These are phyloP conservation scores for Fusarium sp. DNA, from an alignment of 2,329 filamentous ascomycete species.

Conservation along the genomic window DNA sequence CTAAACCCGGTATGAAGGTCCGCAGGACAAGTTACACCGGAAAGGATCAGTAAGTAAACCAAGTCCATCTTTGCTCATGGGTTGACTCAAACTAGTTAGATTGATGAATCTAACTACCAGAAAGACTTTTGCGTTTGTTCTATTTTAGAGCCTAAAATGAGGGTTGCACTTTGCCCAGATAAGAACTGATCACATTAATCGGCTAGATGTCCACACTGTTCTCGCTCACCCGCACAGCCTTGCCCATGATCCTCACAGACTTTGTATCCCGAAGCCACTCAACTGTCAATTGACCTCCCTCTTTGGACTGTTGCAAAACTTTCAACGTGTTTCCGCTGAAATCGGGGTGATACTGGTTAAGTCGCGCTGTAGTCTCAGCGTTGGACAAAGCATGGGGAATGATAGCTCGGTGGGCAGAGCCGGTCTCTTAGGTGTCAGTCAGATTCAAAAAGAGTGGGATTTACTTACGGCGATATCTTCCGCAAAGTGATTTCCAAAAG, in stretches of 20 bases:
- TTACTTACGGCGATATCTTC: slow-evolving; percentile 1
- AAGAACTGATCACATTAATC: no score
- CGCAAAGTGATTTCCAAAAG: neutral
- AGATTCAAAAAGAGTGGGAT: rapidly evolving
- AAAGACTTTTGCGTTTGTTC: neutral
- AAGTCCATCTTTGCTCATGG: neutral
- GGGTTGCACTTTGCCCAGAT: neutral
- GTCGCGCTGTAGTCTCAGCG: rapidly evolving
- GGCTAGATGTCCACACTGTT: neutral
- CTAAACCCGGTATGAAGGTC: rapidly evolving
- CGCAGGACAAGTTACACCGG: neutral
- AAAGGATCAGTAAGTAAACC: neutral
- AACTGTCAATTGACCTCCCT: slow-evolving; percentile 7
- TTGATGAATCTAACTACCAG: rapidly evolving
- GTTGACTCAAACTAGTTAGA: rapidly evolving
- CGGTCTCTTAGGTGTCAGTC: neutral
- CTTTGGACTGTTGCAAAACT: slow-evolving; percentile 8
- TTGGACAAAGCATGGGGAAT: slow-evolving; percentile 1
- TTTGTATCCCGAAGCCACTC: slow-evolving; percentile 2
- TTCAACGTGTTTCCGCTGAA: neutral
- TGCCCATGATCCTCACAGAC: slow-evolving; percentile 11
- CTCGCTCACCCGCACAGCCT: neutral
- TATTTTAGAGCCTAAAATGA: no score
- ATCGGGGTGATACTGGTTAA: neutral
- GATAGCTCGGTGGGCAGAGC: slow-evolving; percentile 17